Evolutionary conservation across 192 early-diverging fungal genomes (phyloP).

Genomic region (Coemansia umbellata): DNA sequence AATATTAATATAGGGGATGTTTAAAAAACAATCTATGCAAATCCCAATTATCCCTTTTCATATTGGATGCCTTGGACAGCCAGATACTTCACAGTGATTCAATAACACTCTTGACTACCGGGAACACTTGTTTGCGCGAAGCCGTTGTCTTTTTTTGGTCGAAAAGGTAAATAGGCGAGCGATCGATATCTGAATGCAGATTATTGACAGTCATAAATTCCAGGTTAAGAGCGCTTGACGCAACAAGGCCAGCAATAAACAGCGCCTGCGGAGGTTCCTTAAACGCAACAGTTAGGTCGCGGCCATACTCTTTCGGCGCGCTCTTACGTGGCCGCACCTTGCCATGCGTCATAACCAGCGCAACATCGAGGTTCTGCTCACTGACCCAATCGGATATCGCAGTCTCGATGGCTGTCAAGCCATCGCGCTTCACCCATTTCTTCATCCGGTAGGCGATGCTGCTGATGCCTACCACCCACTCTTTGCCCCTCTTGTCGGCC

Average conservation of each 20-base stretch:
- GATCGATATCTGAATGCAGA: neutral
- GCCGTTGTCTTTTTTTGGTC: constrained; percentile 20
- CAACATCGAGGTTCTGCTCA: constrained; percentile 24
- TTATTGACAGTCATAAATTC: neutral
- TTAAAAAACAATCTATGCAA: no score
- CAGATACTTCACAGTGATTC: constrained; percentile 6
- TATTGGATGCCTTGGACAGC: neutral
- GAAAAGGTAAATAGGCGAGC: constrained; percentile 4
- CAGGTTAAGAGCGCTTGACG: constrained; percentile 5
- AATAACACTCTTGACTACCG: constrained; percentile 22
- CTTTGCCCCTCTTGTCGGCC: neutral
- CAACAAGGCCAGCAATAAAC: constrained; percentile 5
- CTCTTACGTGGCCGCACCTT: constrained; percentile 16
- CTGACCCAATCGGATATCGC: constrained; percentile 22
- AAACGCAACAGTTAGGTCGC: constrained; percentile 31
- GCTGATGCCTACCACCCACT: constrained; percentile 44
- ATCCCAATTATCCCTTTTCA: no score
- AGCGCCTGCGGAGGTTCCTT: neutral
- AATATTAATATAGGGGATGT: neutral
- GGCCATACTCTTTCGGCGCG: constrained; percentile 25
- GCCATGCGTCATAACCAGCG: constrained; percentile 45
- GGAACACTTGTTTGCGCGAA: constrained; percentile 47
- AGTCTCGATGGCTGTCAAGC: constrained; percentile 4
- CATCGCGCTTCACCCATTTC: constrained; percentile 50
- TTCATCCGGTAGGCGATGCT: constrained; percentile 33